phyloP scores from a whole-genome alignment of 2,329 filamentous ascomycete genomes.

The Penicillium vulpinum region DNA sequence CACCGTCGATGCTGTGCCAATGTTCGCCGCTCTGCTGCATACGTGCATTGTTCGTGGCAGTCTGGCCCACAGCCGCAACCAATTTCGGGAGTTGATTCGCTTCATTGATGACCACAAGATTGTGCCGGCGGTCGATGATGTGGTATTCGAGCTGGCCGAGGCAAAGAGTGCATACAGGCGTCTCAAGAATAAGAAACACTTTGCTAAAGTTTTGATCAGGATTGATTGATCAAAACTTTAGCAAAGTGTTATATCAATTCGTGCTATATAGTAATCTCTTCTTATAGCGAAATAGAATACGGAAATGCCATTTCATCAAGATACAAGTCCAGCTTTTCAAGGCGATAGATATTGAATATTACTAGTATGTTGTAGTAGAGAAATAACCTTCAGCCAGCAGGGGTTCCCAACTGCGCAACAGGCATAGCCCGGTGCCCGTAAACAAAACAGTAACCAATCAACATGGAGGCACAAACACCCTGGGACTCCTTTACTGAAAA shows the following conservation, averaged over 20 bases:
- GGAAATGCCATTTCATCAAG: not conserved
- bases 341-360: no score
- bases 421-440: not conserved
- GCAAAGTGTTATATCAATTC: not conserved
- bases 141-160: constrained; percentile 33
- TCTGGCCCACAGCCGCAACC: constrained; percentile 26
- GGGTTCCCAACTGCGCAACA: no score
- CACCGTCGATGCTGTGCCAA: not conserved
- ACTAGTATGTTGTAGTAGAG: no score
- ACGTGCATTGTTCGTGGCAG: constrained; percentile 34
- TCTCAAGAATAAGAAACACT: constrained; percentile 38
- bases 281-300: not conserved
- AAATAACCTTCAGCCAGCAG: no score
- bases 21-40: constrained; percentile 24
- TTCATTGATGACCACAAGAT: constrained; percentile 38
- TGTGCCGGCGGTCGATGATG: constrained; percentile 33
- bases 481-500: not conserved
- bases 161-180: constrained; percentile 36
- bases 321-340: not conserved
- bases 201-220: constrained; percentile 39
- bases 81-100: constrained; percentile 31
- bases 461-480: not conserved
- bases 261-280: not conserved
- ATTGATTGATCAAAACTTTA: constrained; percentile 20
- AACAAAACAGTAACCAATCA: not conserved